phyloP scores from a whole-genome alignment of 2,329 filamentous ascomycete genomes.

The Aspergillus versicolor region DNA sequence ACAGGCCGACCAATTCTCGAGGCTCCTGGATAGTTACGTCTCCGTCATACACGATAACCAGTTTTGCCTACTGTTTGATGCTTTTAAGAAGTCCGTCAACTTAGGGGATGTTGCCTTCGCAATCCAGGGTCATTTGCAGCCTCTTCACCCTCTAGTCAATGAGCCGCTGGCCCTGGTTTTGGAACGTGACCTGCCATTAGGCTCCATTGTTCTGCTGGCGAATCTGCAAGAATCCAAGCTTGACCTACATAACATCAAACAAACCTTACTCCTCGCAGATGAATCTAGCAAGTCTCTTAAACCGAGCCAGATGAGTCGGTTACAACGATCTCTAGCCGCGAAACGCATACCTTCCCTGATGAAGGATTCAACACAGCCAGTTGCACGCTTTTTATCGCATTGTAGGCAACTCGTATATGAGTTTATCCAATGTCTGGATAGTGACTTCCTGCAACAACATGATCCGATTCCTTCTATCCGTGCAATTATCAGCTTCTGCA shows the following conservation, averaged over 20 bases:
- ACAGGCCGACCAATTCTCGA: conserved; percentile 15
- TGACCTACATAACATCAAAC: conserved; percentile 35
- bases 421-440: conserved; percentile 32
- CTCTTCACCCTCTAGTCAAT: conserved; percentile 42
- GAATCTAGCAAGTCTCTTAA: conserved; percentile 35
- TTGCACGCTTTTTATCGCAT: conserved; percentile 38
- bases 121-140: conserved; percentile 28
- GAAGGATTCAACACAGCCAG: conserved; percentile 43
- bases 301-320: conserved; percentile 42
- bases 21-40: conserved; percentile 30
- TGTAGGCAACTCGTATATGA: conserved; percentile 38
- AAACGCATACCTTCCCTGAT: conserved; percentile 38
- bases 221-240: conserved; percentile 40
- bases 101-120: conserved; percentile 27
- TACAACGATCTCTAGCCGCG: conserved; percentile 44
- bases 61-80: conserved; percentile 29
- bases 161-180: conserved; percentile 36
- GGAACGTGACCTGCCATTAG: conserved; percentile 20
- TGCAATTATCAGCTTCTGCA: conserved; percentile 46
- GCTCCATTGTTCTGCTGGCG: conserved; percentile 28
- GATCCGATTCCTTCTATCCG: conserved; percentile 27
- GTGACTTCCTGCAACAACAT: conserved; percentile 24
- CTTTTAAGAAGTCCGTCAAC: conserved; percentile 20
- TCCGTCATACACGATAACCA: conserved; percentile 32
- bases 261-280: conserved; percentile 32